These are phyloP conservation scores for Pleurotus salmoneostramineus DNA, from an alignment of 768 basidiomycete genomes.

Conservation along the genomic window DNA sequence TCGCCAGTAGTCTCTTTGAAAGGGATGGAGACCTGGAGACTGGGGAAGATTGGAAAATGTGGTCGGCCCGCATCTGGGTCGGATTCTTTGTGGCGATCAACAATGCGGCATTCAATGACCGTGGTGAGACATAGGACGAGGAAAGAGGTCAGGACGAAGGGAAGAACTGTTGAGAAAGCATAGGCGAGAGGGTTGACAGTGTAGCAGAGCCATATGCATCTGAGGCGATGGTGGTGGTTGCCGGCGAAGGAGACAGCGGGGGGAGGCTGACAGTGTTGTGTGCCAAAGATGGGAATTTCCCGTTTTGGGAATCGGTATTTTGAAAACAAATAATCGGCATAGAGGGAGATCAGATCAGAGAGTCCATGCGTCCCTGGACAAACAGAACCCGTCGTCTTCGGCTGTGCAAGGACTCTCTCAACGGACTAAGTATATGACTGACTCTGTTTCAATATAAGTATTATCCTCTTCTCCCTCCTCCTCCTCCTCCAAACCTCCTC, in stretches of 20 bases:
- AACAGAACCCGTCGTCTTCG: slow-evolving; percentile 10
- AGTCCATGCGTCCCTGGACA: slow-evolving; percentile 5
- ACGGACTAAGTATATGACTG: slow-evolving; percentile 1
- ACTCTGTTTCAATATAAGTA: slow-evolving; percentile 7
- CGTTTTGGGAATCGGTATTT: background rate
- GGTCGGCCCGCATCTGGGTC: slow-evolving; percentile 2
- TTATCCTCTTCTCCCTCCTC: slow-evolving; percentile 10
- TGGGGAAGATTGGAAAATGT: background rate
- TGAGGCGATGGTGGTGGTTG: background rate
- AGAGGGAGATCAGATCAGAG: slow-evolving; percentile 3
- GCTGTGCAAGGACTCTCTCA: slow-evolving; percentile 4
- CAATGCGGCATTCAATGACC: slow-evolving; percentile 18
- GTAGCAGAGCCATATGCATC: background rate
- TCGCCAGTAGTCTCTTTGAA: background rate
- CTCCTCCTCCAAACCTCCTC: slow-evolving; percentile 16
- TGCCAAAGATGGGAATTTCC: background rate
- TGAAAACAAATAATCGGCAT: slow-evolving; percentile 5
- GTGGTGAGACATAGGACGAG: slow-evolving; percentile 13
- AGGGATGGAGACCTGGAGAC: background rate
- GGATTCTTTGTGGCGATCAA: slow-evolving; percentile 10
- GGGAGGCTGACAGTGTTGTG: background rate
- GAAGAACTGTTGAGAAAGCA: background rate
- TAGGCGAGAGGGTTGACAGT: too few species aligned
- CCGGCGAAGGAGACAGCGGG: slow-evolving; percentile 2
- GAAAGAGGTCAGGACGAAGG: background rate